These are phyloP conservation scores for Trametes meyenii DNA, from an alignment of 768 basidiomycete genomes.

Conservation along the genomic window DNA sequence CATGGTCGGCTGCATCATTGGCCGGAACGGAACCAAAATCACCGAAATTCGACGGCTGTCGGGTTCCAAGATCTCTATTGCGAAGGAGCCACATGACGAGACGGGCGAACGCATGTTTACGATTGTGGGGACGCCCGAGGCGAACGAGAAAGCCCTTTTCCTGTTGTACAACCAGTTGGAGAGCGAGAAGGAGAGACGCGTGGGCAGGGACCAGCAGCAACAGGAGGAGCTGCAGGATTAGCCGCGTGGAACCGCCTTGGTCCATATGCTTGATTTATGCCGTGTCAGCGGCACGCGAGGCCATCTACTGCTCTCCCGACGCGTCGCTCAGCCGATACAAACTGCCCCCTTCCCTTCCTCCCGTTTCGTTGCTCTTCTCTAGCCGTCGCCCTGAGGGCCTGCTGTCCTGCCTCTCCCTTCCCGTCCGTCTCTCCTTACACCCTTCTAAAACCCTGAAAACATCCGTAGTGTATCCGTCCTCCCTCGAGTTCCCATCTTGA, in stretches of 20 bases:
- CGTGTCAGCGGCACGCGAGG: neutral
- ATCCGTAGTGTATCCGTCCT: conserved; percentile 14
- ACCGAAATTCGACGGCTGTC: conserved; percentile 98
- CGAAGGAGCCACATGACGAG: conserved; percentile 99
- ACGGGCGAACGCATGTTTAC: conserved; percentile 99
- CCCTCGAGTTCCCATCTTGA: conserved; percentile 7
- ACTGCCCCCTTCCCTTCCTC: neutral
- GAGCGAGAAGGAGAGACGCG: conserved; percentile 93
- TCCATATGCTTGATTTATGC: conserved; percentile 11
- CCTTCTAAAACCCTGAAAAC: conserved; percentile 16
- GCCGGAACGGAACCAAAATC: conserved; percentile 96
- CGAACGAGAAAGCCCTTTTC: conserved; percentile 98
- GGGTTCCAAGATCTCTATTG: conserved; percentile 97
- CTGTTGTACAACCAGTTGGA: conserved; percentile 96
- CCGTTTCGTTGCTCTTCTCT: conserved; percentile 4
- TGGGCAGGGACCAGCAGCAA: conserved; percentile 81
- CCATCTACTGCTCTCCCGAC: neutral
- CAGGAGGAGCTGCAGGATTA: conserved; percentile 55
- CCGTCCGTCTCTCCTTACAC: neutral
- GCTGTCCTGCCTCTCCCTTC: conserved; percentile 2
- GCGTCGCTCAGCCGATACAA: conserved; percentile 4
- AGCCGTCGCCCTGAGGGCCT: neutral
- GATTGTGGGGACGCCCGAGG: conserved; percentile 93
- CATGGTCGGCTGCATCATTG: conserved; percentile 98
- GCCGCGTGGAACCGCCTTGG: neutral